phyloP scores from a whole-genome alignment of 2,329 filamentous ascomycete species.

The Penicillium sp. region DNA sequence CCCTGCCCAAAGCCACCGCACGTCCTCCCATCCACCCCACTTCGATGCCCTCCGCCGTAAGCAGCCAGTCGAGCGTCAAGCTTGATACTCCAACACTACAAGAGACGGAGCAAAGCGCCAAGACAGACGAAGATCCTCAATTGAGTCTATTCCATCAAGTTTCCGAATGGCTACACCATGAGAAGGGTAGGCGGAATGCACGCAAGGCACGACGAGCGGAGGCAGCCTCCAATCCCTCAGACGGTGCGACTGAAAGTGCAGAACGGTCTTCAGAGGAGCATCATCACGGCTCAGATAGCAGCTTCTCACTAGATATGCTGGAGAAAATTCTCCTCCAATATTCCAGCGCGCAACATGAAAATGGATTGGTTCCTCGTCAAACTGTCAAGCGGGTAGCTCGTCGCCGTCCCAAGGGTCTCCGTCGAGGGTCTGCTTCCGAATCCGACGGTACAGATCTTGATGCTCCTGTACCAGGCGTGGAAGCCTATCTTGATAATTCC shows the following conservation, averaged over 20 bases:
- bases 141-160: constrained; percentile 70
- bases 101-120: constrained; percentile 32
- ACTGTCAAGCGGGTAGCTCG: constrained; percentile 29
- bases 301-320: constrained; percentile 76
- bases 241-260: constrained; percentile 39
- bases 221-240: constrained; percentile 44
- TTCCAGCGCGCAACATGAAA: constrained; percentile 38
- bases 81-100: constrained; percentile 28
- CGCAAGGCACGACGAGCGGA: constrained; percentile 56
- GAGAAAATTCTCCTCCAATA: constrained; percentile 68
- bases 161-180: constrained; percentile 79
- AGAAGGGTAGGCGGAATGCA: constrained; percentile 69
- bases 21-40: constrained; percentile 27
- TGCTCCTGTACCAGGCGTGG: constrained; percentile 79
- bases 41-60: constrained; percentile 31
- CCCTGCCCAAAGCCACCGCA: constrained; percentile 33
- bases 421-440: constrained; percentile 69
- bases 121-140: constrained; percentile 37
- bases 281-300: constrained; percentile 66
- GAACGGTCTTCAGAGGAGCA: constrained; percentile 13
- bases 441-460: constrained; percentile 86
- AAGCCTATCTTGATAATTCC: constrained; percentile 84
- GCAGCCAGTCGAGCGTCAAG: constrained; percentile 32
- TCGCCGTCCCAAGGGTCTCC: constrained; percentile 43
- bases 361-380: constrained; percentile 19